phyloP scores from a whole-genome alignment of 2,329 filamentous ascomycete genomes.

The Calonectria hawksworthii region DNA sequence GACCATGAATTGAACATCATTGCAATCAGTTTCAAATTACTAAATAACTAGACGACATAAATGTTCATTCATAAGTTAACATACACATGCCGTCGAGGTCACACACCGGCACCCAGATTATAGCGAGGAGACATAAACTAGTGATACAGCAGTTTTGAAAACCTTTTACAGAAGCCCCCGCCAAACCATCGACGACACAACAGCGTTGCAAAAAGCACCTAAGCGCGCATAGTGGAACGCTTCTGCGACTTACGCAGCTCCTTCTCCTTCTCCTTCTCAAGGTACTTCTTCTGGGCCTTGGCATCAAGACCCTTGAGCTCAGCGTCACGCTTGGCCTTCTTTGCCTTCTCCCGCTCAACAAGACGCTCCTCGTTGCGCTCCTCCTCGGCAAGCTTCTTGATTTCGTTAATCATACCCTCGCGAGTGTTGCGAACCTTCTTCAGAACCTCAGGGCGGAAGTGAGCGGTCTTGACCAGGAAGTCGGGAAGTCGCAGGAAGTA shows the following conservation, averaged over 20 bases:
- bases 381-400: constrained; percentile 85
- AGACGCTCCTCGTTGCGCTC: constrained; percentile 84
- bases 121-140: constrained; percentile 15
- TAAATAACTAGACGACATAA: constrained; percentile 20
- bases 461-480: constrained; percentile 79
- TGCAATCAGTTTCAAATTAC: constrained; percentile 23
- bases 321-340: constrained; percentile 91
- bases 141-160: constrained; percentile 26
- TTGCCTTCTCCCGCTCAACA: constrained; percentile 79
- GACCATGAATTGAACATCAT: not conserved
- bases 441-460: constrained; percentile 91
- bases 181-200: not conserved
- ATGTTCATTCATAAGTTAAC: not conserved
- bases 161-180: constrained; percentile 31
- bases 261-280: constrained; percentile 85
- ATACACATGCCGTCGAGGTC: constrained; percentile 5
- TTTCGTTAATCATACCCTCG: constrained; percentile 83
- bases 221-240: constrained; percentile 68
- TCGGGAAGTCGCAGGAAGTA: constrained; percentile 91
- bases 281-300: constrained; percentile 87
- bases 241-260: constrained; percentile 70
- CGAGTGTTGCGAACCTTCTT: constrained; percentile 86
- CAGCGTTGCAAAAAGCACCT: constrained; percentile 27
- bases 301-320: constrained; percentile 83
- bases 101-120: constrained; percentile 7